phyloP scores from a whole-genome alignment of 768 basidiomycete species.

The Mycena crocata region DNA sequence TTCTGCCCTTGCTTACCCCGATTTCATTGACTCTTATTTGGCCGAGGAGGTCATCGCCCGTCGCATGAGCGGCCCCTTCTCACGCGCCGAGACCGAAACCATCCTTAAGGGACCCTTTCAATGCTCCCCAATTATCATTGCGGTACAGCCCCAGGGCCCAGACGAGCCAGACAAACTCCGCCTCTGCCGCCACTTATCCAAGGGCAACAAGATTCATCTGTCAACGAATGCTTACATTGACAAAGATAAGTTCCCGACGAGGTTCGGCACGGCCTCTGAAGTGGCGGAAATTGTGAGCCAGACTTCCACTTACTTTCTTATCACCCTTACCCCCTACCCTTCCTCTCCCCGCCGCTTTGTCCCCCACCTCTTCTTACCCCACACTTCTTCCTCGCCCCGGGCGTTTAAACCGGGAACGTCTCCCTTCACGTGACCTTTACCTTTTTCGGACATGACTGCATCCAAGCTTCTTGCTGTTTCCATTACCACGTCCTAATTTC shows the following conservation, averaged over 20 bases:
- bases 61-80: conserved; percentile 33
- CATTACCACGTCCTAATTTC: not conserved
- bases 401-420: too few relatives aligned
- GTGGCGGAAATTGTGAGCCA: conserved; percentile 29
- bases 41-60: conserved; percentile 21
- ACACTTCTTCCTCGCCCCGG: too few relatives aligned
- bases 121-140: conserved; percentile 36
- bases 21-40: conserved; percentile 25
- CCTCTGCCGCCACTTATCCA: conserved; percentile 35
- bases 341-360: not conserved
- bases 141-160: conserved; percentile 22
- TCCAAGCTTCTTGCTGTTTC: too few relatives aligned
- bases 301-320: not conserved
- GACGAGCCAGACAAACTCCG: conserved; percentile 30
- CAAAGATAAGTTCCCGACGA: conserved; percentile 32
- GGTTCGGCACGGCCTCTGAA: conserved; percentile 20
- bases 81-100: conserved; percentile 14
- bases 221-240: conserved; percentile 30
- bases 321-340: not conserved
- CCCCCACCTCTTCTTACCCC: too few relatives aligned
- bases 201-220: conserved; percentile 3
- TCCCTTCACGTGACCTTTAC: too few relatives aligned
- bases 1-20: not conserved
- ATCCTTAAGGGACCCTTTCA: conserved; percentile 31
- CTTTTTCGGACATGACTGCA: too few relatives aligned